A percentile compares a stretch with the other conserved stretches of the same genome.
phyloP scores from a whole-genome alignment of 176 grass and related monocot species.

The Hyparrhenia diplandra region DNA sequence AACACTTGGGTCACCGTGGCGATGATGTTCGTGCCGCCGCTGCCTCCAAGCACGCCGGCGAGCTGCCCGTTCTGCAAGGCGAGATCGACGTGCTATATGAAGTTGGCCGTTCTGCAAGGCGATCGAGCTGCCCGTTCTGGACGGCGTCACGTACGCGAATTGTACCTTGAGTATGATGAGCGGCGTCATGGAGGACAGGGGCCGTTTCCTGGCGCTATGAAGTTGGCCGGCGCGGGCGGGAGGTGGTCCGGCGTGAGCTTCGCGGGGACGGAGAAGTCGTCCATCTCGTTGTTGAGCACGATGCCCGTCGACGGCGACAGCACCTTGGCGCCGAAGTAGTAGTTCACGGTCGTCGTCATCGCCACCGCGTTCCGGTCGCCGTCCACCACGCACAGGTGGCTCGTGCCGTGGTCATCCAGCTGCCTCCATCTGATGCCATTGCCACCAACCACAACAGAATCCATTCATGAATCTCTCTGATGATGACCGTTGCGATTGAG shows the following conservation, averaged over 20 bases:
- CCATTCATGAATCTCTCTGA: not conserved
- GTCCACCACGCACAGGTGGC: constrained; percentile 80
- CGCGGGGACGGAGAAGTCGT: constrained; percentile 73
- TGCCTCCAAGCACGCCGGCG: constrained; percentile 70
- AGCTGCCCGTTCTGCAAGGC: constrained; percentile 72
- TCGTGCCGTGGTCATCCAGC: constrained; percentile 70
- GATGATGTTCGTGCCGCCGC: constrained; percentile 75
- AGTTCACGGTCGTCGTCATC: constrained; percentile 80
- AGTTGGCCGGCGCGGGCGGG: constrained; percentile 84
- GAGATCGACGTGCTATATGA: too few species aligned
- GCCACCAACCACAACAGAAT: not conserved
- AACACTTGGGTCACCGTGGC: constrained; percentile 60
- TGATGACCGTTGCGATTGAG: not conserved
- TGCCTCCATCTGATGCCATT: constrained; percentile 62
- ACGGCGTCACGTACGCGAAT: not conserved
- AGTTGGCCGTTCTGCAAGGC: too few species aligned
- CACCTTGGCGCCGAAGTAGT: constrained; percentile 52
- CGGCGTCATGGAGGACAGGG: constrained; percentile 83
- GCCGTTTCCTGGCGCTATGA: constrained; percentile 66
- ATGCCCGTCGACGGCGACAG: constrained; percentile 84
- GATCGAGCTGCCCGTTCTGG: too few species aligned
- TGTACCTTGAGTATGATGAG: constrained; percentile 64
- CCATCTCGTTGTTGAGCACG: constrained; percentile 94
- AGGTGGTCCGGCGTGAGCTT: constrained; percentile 47
- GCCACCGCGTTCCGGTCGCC: constrained; percentile 79